Base-by-base conservation (phyloP, 2,329 filamentous ascomycete genomes). In the Penicillium sp. region DNA sequence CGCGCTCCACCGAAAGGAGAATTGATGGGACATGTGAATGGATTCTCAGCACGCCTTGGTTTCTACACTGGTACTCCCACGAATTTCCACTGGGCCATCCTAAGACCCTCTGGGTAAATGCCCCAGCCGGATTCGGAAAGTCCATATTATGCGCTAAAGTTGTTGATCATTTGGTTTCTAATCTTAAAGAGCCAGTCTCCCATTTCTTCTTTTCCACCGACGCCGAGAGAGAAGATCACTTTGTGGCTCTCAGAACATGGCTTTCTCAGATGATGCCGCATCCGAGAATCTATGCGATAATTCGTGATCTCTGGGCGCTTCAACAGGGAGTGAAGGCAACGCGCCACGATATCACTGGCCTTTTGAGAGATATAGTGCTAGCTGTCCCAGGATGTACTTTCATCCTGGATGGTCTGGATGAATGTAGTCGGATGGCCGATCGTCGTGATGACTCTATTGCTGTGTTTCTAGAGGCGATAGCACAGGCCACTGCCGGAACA, bases 121-220 rank as follows among this genome's bases (percentile, higher is more conserved):
- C 35, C 16, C 35, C 35, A 37, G 35, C 35, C 6, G 35, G 35
- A 16, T 37, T 37, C 5, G 35, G 35, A 1, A 37, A 37, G n/a
- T 37, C 35, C 19, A 10, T 37, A 1, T 19, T 37, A 10, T 37
- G 35, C n/a, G 35, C 35, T n/a, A 37, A 3, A 37, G 35, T 37
- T 6, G 35, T 37, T 37, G 35, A 37, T 37, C 14, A 37, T 37
- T 19, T 37, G 2, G 3, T 2, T 4, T 16, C 11, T 33, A 16
- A 5, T 1, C 31, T 16, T 5, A 14, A 33, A 14, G 31, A 33
- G 10, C 56, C 56, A 5, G 24, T 53, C 3, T 52, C 48, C 1
- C 10, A 55, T 43, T 58, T 58, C 19, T 53, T 58, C 14, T 56
- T 55, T 16, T 56, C 48, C 2, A 39, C 35, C n/a, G 44, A 53